Evolutionary conservation across 495 filamentous ascomycete genomes (phyloP).

Genomic region (Penicillium mononematosum): DNA sequence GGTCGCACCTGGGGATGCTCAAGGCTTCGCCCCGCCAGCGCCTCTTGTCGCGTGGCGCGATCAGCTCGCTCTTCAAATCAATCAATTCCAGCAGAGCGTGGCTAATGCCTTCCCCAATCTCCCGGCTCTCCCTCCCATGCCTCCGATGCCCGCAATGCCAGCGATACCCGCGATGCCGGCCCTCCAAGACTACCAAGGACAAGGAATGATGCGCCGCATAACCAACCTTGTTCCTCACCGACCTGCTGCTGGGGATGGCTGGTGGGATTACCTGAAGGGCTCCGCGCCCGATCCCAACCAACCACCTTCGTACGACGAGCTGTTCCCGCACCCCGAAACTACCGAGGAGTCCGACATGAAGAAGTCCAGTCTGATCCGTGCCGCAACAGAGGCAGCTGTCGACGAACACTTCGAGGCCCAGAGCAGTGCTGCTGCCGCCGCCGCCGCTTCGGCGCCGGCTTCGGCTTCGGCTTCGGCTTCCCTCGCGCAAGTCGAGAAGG

Average conservation of each 20-base stretch:
- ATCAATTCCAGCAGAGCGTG: slow-evolving; percentile 74
- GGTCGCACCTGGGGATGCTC: slow-evolving; percentile 30
- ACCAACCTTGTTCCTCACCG: slow-evolving; percentile 68
- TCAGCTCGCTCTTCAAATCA: slow-evolving; percentile 72
- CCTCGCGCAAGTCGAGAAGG: slow-evolving; percentile 33
- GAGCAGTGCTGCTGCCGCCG: slow-evolving; percentile 40
- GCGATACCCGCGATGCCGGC: slow-evolving; percentile 57
- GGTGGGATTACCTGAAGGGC: slow-evolving; percentile 66
- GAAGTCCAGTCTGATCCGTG: slow-evolving; percentile 58
- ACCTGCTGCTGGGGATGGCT: slow-evolving; percentile 53
- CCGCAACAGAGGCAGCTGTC: slow-evolving; percentile 62
- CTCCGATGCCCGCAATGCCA: slow-evolving; percentile 61
- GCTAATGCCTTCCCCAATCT: slow-evolving; percentile 68
- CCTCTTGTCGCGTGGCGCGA: slow-evolving; percentile 73
- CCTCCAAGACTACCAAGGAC: slow-evolving; percentile 69
- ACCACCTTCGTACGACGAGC: slow-evolving; percentile 79
- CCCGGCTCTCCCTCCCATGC: slow-evolving; percentile 57
- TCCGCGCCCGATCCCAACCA: slow-evolving; percentile 42
- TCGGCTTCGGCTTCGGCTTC: slow-evolving; percentile 27
- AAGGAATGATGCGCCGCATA: slow-evolving; percentile 71
- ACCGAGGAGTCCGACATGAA: slow-evolving; percentile 54
- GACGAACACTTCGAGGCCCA: slow-evolving; percentile 65
- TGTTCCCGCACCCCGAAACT: slow-evolving; percentile 60
- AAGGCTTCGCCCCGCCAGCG: slow-evolving; percentile 54
- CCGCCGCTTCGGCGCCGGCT: slow-evolving; percentile 16